Base-by-base conservation (phyloP, 140 eudicot species). In the Cichorium intybus region DNA sequence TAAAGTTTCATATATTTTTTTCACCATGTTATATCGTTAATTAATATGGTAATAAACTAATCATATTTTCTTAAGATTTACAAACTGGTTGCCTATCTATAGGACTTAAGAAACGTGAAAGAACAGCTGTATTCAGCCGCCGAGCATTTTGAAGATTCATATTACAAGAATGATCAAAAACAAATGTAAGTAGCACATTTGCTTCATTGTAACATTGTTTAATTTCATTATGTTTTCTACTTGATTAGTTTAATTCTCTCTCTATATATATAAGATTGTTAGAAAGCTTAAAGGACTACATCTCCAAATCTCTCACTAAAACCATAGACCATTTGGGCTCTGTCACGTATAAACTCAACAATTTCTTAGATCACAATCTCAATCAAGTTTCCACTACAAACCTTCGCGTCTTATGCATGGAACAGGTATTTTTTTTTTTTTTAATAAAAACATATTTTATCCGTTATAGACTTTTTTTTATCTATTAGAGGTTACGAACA, bases 311-410 rank as follows among this genome's bases (percentile, higher is more conserved):
- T 57, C 66, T 89, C 20, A 67, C 86, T 33, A 89, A 75, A 73
- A 86, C 89, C 33, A 80, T 89, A 18, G 97, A 89, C 75, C 97
- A 89, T 58, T 79, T 89, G 89, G 97, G 97, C 28, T 76, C 89
- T 48, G 79, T 86, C 62, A 80, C 92, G 6, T 67, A 57, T 68
- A 89, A 79, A 75, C 71, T 89, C 31, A 75, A 61, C 57, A 77
- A 63, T 47, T 68, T 86, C 62, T 58, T 89, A 80, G 85, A 83
- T 63, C 85, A 81, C 37, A 71, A 89, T 56, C 77, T 72, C 62
- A 53, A 59, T 47, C 75, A 75, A 62, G 60, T 81, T 59, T 86
- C 87, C 35, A 47, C 39, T 29, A 67, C 87, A 47, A 75, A 64
- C 28, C 69, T 83, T 60, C 86, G 64, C 34, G 28, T 86, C 41